Conservation (phyloP, 768 basidiomycete genomes). For the Tulasnella sp. region DNA sequence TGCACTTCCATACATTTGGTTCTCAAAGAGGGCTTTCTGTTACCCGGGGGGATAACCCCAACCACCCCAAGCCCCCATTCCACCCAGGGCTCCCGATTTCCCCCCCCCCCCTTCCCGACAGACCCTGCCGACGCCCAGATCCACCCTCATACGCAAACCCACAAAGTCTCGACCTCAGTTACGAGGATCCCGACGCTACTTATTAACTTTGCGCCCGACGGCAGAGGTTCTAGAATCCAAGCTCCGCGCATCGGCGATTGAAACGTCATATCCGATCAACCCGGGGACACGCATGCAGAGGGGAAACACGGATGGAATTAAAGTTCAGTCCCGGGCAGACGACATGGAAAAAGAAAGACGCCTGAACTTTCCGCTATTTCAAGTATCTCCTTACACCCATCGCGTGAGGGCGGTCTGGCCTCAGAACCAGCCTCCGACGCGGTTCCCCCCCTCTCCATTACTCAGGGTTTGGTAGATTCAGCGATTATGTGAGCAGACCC, state of each 20-base stretch:
- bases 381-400: background rate
- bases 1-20: background rate
- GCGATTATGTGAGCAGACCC: background rate
- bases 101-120: background rate
- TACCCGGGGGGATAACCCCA: background rate
- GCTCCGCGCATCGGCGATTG: slow-evolving; percentile 5
- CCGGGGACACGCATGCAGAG: background rate
- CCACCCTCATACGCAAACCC: background rate
- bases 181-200: background rate
- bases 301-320: background rate
- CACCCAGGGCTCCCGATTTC: background rate
- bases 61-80: background rate
- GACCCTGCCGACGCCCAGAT: slow-evolving; percentile 8
- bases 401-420: background rate
- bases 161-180: background rate
- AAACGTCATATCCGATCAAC: background rate
- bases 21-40: background rate
- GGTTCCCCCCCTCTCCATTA: background rate
- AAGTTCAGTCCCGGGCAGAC: slow-evolving; percentile 12
- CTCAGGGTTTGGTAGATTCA: background rate
- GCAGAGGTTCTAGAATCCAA: background rate
- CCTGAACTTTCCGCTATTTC: slow-evolving; percentile 6
- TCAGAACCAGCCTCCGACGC: slow-evolving; percentile 5
- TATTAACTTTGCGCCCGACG: slow-evolving; percentile 1
- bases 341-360: slow-evolving; percentile 1